Evolutionary conservation across 108 stramenopile genomes (phyloP), one percentile per base, ranked within the genome.

Genomic region (Ochromonas danica): DNA sequence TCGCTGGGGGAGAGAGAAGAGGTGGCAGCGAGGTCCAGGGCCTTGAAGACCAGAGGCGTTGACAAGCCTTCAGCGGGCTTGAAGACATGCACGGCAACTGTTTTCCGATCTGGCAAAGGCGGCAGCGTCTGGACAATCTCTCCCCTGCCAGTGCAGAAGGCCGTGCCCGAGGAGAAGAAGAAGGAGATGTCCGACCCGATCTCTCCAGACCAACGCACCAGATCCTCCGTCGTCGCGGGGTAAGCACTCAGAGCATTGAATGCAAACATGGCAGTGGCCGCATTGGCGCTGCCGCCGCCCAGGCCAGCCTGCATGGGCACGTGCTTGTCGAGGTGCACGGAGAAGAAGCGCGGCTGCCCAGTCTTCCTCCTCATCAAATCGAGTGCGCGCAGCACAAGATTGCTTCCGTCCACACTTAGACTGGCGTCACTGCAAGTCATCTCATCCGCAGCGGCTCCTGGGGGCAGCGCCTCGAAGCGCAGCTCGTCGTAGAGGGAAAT

Each of bases 121-220:
- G 91, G 86, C 39, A 93, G 90, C 1, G 93, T 89, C 0, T 93
- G 87, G 85, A 97, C 91, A 17, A 97, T 83, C 82, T 97, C 96
- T 31, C 96, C 96, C 31, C 96, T 85, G 2, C 96, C 94, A 1
- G 96, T 97, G 82, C 96, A 97, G 75, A 94, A 97, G 39, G 94
- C 93, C 0, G 93, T 95, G n/a, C 96, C 96, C 60, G 84, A 84
- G 35, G 90, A 91, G 36, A 97, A 79, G 81, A 97, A 97, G 82
- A 97, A 97, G 25, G 96, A 95, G 42, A 97, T 95, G 78, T 97
- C 96, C 71, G 92, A 93, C 17, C 95, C 95, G 40, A 96, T 81
- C 38, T 85, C 94, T 25, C 87, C 94, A 61, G 92, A 92, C 95
- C 95, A 96, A 80, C 92, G 90, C 67, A 93, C 88, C 74, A 95